Evolutionary conservation across 2,329 filamentous ascomycete genomes (phyloP).

Genomic region (Aspergillus brunneoviolaceus): DNA sequence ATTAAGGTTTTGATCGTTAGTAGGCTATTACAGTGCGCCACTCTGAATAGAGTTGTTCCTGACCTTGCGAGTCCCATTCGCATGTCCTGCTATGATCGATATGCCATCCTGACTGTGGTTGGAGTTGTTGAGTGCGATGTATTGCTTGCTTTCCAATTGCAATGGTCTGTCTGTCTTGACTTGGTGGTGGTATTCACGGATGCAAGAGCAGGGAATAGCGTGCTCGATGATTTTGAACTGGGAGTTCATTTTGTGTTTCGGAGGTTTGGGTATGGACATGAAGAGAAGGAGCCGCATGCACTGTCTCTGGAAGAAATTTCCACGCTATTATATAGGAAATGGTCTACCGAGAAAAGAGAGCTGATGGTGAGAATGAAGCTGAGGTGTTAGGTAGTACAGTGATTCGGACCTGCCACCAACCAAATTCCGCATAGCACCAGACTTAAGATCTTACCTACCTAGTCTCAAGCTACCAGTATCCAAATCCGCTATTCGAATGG

Average conservation of each 20-base stretch:
- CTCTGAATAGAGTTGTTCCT: background rate
- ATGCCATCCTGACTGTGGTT: slow-evolving; percentile 48
- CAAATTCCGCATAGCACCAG: background rate
- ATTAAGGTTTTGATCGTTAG: background rate
- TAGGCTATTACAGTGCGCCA: too few species aligned
- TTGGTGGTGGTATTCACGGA: slow-evolving; percentile 52
- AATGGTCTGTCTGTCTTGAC: slow-evolving; percentile 50
- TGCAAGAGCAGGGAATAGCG: slow-evolving; percentile 48
- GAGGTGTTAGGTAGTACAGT: background rate
- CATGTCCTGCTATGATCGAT: slow-evolving; percentile 56
- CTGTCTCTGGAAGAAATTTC: background rate
- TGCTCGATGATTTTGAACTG: slow-evolving; percentile 49
- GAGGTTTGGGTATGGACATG: background rate
- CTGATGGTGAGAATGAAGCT: background rate
- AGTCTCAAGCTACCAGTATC: background rate
- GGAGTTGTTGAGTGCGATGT: slow-evolving; percentile 51
- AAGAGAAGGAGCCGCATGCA: too few species aligned
- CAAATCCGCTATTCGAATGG: background rate
- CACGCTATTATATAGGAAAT: too few species aligned
- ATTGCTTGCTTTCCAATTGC: slow-evolving; percentile 55
- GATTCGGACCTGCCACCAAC: background rate
- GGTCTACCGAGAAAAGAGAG: background rate
- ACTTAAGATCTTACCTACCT: background rate
- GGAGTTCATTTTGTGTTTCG: background rate
- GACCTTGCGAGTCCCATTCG: slow-evolving; percentile 67